These are phyloP conservation scores for Mortierella sp. DNA, from an alignment of 371 early-diverging fungal species.

Conservation along the genomic window DNA sequence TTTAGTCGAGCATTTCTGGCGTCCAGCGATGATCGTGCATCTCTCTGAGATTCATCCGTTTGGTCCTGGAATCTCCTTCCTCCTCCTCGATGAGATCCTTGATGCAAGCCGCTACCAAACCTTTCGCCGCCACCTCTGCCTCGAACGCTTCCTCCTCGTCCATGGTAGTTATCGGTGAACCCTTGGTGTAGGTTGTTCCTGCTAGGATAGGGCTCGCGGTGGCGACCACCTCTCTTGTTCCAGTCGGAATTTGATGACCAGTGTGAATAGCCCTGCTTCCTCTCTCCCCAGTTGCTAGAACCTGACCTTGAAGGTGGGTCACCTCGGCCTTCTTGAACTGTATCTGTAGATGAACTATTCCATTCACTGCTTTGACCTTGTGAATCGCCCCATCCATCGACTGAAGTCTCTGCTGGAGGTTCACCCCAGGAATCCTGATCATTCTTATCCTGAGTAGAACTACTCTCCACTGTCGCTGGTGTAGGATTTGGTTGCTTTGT, in stretches of 20 bases:
- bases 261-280: conserved; percentile 8
- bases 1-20: conserved; percentile 18
- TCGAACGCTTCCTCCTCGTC: conserved; percentile 4
- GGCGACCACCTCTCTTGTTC: not conserved
- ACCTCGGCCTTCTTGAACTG: conserved; percentile 4
- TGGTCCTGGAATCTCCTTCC: conserved; percentile 13
- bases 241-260: not conserved
- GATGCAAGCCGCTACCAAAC: conserved; percentile 6
- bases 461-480: not conserved
- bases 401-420: not conserved
- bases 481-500: not conserved
- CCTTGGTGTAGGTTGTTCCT: not conserved
- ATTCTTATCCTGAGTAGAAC: not conserved
- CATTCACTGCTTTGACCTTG: conserved; percentile 1
- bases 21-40: conserved; percentile 38
- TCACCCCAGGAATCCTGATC: too few species aligned
- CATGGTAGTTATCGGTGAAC: not conserved
- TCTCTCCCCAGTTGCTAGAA: conserved; percentile 15
- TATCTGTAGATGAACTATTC: not conserved
- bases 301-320: not conserved
- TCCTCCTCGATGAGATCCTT: conserved; percentile 11
- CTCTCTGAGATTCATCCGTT: conserved; percentile 7
- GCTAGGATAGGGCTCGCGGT: not conserved
- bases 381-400: not conserved
- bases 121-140: conserved; percentile 12